Evolutionary conservation across 331 rosid species (phyloP), one percentile per base, ranked within the genome.

Genomic region (Malus hybrid): DNA sequence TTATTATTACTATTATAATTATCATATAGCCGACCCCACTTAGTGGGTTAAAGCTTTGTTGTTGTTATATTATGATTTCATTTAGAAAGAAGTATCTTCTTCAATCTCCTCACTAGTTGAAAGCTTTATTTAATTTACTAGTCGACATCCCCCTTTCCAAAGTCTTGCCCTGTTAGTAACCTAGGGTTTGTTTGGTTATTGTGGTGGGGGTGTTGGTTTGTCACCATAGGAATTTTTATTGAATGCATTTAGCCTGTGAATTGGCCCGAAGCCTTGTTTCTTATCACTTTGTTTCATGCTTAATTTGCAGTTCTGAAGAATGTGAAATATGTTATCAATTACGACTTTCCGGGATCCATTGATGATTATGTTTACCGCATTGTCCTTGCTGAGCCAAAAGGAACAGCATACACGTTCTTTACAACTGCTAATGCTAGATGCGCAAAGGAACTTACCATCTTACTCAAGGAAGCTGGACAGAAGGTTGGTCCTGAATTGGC

Each of bases 321-420:
- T 24, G 24, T 24, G 24, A 24, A 24, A 24, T 24, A 24, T 91
- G 86, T 91, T 46, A 85, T 94, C 77, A 94, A 94, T 73, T 94
- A 94, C 34, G 97, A 94, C 81, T 94, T 94, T 83, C 99, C 97
- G 10, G 99, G 99, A 82, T 94, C 99, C 77, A 96, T 94, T 1
- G 97, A 94, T 87, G 99, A 94, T 74, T 94, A 92, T 73, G 99
- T 94, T 71, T 97, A 92, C 64, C 97, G 97, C 65, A 92, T 94
- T 86, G 99, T 97, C n/a, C 83, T 96, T 79, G 99, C 99, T 60
- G 99, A 97, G 72, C 97, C 97, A 32, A 94, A 94, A 85, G 99
- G 99, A 85, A 94, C 96, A 46, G 99, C 99, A 3, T 89, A 94
- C 82, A 87, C 99, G 73, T 94, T 92, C 89, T 94, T 94, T 77